Conservation (phyloP, 768 basidiomycete species). For the Filobasidium wieringae region DNA sequence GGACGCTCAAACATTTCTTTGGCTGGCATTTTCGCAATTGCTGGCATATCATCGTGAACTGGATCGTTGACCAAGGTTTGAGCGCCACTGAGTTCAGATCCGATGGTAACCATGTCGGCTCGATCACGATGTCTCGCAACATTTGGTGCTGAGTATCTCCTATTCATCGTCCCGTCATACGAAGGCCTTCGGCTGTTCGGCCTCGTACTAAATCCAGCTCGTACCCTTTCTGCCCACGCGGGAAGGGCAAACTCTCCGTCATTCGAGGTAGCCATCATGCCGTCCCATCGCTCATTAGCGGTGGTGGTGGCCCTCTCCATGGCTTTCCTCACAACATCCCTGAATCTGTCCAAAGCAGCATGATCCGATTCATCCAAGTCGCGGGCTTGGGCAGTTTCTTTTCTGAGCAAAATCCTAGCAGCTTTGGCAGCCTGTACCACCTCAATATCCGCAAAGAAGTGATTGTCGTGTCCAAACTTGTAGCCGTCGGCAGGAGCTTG, state of each 20-base stretch:
- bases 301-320: constrained; percentile 19
- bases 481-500: constrained; percentile 38
- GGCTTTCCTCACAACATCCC: constrained; percentile 27
- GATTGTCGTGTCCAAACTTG: constrained; percentile 43
- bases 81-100: background rate
- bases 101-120: constrained; percentile 3
- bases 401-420: constrained; percentile 36
- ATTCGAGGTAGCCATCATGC: background rate
- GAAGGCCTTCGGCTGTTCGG: constrained; percentile 23
- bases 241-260: background rate
- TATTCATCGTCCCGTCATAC: background rate
- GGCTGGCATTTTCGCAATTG: background rate
- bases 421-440: constrained; percentile 41
- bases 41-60: background rate
- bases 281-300: constrained; percentile 9
- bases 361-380: constrained; percentile 21
- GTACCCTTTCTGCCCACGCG: background rate
- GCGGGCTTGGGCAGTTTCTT: constrained; percentile 32
- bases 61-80: background rate
- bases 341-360: constrained; percentile 18
- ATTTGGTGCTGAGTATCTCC: background rate
- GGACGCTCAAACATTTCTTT: constrained; percentile 2
- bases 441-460: constrained; percentile 42
- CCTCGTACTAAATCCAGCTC: constrained; percentile 14
- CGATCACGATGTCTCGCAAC: background rate